Evolutionary conservation across 139 green algal species (phyloP), one percentile per base, ranked within the genome.

Genomic region (Limnomonas spitsbergensis): DNA sequence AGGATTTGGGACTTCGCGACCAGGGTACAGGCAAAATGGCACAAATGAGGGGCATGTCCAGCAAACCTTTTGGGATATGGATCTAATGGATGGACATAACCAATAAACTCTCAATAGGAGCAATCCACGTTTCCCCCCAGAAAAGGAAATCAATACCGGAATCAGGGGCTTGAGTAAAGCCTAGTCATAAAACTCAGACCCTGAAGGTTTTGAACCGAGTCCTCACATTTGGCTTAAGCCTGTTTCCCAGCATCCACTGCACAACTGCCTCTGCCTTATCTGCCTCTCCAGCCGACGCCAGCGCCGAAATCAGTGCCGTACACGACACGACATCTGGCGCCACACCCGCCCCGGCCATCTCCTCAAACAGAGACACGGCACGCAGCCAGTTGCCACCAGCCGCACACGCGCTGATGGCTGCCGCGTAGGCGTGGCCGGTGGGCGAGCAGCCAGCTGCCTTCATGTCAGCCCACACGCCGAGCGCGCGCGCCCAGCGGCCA

Each of bases 391-490:
- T 82, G 24, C 86, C 82, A 32, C 88, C 92, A 0, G 85, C 88
- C 3, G 92, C 93, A 76, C 92, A 96, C 1, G 93, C 91, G 1
- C 66, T 88, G 81, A 97, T 97, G 39, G 88, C 92, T 2, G 92
- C 93, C 1, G 92, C 89, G 80, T 93, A 97, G 0, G 93, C 91
- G 67, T 97, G 93, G 37, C 35, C 37, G 9, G 69, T 47, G 35
- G 34, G 69, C 4, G 35, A 20, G 37, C 37, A 91, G 29, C 85
- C 85, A 4, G 86, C 79, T 9, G 54, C 32, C 40, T 83, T 76
- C 92, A 97, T 93, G 84, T 97, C 93, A 26, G 83, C 74, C 92
- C 93, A 97, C 38, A 96, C 92, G 6, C 86, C 85, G 52, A 97
- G 85, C 1, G 90, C 90, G 0, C 77, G 80, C 56, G 83, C 68